Evolutionary conservation across 192 early-diverging fungal genomes (phyloP).

Genomic region (Coemansia furcata): DNA sequence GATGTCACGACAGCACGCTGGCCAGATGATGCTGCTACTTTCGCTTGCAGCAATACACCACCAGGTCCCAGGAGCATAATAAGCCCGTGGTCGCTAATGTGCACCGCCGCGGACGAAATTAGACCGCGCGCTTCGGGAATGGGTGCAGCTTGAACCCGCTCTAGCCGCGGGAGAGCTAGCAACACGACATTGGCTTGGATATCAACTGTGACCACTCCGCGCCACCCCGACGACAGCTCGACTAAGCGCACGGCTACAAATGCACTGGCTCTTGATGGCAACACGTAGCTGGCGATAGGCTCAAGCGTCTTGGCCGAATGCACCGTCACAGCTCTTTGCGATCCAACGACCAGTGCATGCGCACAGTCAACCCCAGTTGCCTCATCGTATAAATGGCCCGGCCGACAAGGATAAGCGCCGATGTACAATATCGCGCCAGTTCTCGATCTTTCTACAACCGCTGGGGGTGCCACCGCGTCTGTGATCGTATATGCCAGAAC

Average conservation of each 20-base stretch:
- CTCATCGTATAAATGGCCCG: not conserved
- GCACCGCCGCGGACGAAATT: not conserved
- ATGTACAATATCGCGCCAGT: not conserved
- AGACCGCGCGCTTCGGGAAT: not conserved
- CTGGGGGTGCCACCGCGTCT: not conserved
- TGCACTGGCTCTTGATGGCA: not conserved
- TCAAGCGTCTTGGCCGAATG: not conserved
- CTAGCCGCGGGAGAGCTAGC: constrained; percentile 19
- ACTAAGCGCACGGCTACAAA: constrained; percentile 19
- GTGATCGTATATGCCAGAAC: constrained; percentile 17
- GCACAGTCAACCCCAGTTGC: not conserved
- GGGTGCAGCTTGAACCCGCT: not conserved
- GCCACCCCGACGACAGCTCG: constrained; percentile 15
- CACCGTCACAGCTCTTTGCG: constrained; percentile 5
- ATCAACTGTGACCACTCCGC: constrained; percentile 25
- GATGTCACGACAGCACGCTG: not conserved
- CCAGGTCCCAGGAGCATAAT: constrained; percentile 14
- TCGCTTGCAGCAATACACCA: constrained; percentile 18
- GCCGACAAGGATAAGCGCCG: not conserved
- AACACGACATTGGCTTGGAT: constrained; percentile 6
- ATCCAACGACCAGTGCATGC: constrained; percentile 7
- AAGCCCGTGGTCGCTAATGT: constrained; percentile 14
- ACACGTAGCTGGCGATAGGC: constrained; percentile 10
- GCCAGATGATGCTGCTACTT: not conserved
- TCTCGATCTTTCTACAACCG: not conserved